Evolutionary conservation across 192 early-diverging fungal genomes (phyloP).

Genomic region (Backusella macrospora): DNA sequence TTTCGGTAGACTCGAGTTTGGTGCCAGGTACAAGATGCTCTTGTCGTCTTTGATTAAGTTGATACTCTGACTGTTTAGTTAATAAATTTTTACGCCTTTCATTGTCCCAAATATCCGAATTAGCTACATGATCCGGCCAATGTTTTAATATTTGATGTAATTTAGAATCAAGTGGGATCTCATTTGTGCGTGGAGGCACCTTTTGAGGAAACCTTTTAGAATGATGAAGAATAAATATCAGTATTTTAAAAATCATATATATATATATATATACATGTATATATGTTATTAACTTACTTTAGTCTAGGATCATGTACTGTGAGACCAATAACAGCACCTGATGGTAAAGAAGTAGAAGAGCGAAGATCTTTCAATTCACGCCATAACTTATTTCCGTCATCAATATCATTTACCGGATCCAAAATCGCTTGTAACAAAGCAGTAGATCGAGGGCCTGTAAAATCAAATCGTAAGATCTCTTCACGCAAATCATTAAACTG

Average conservation of each 20-base stretch:
- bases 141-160: constrained; percentile 47
- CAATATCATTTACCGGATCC: constrained; percentile 26
- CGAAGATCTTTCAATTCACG: constrained; percentile 48
- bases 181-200: constrained; percentile 38
- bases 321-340: constrained; percentile 80
- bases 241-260: neutral
- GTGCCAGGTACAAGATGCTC: constrained; percentile 54
- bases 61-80: constrained; percentile 53
- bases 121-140: constrained; percentile 62
- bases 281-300: constrained; percentile 42
- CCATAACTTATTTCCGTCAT: constrained; percentile 44
- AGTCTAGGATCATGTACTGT: constrained; percentile 86
- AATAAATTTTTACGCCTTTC: constrained; percentile 42
- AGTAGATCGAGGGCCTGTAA: constrained; percentile 85
- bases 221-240: neutral
- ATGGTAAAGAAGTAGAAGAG: constrained; percentile 74
- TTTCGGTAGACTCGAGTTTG: constrained; percentile 50
- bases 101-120: constrained; percentile 62
- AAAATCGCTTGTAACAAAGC: constrained; percentile 73
- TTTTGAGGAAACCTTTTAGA: constrained; percentile 57
- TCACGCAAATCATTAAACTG: constrained; percentile 51
- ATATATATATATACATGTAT: neutral
- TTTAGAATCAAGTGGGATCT: constrained; percentile 31
- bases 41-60: constrained; percentile 53
- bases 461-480: constrained; percentile 77